phyloP scores from a whole-genome alignment of 2,329 filamentous ascomycete species.

The Claviceps sp. region DNA sequence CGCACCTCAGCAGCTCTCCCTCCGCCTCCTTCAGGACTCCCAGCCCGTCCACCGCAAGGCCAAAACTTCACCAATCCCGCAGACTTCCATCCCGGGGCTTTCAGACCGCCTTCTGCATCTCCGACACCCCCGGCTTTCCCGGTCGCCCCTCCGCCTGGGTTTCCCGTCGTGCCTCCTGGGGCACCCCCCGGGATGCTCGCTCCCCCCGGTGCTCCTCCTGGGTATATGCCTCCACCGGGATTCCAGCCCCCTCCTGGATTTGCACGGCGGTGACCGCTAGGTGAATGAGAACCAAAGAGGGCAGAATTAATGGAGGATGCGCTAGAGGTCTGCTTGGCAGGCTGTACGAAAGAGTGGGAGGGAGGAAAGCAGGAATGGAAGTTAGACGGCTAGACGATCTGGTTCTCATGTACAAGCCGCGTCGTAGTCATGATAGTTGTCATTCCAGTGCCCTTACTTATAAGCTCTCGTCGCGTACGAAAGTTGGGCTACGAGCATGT shows the following conservation, averaged over 20 bases:
- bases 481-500: too few relatives aligned
- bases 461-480: too few relatives aligned
- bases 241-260: conserved; percentile 34
- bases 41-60: conserved; percentile 34
- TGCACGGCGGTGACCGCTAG: conserved; percentile 14
- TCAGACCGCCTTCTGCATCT: conserved; percentile 25
- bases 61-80: conserved; percentile 34
- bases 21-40: conserved; percentile 35
- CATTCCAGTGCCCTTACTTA: too few relatives aligned
- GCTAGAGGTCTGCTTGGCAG: too few relatives aligned
- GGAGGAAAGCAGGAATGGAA: too few relatives aligned
- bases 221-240: conserved; percentile 27
- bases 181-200: conserved; percentile 15
- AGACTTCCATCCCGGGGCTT: conserved; percentile 32
- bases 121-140: conserved; percentile 26
- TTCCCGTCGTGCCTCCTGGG: conserved; percentile 23
- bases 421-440: too few relatives aligned
- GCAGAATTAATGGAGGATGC: too few relatives aligned
- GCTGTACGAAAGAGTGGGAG: too few relatives aligned
- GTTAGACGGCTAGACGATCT: too few relatives aligned
- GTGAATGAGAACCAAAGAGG: too few relatives aligned
- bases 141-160: conserved; percentile 26
- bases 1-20: conserved; percentile 27
- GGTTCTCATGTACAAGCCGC: too few relatives aligned
- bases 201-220: conserved; percentile 21